These are phyloP conservation scores for Carex myosuroides DNA, from an alignment of 176 grass and related monocot genomes.

Conservation along the genomic window DNA sequence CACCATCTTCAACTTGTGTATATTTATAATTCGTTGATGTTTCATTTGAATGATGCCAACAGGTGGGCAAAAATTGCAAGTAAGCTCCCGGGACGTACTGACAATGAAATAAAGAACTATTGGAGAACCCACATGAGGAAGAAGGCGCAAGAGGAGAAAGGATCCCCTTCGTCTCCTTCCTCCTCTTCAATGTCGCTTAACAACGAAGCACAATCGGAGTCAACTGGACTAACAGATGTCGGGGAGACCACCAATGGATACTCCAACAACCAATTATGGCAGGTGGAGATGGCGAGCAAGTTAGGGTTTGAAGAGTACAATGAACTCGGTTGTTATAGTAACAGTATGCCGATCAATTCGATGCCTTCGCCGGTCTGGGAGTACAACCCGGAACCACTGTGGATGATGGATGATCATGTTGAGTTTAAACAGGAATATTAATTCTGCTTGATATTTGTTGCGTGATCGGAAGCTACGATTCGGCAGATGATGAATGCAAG, in stretches of 20 bases:
- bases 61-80: slow-evolving; percentile 59
- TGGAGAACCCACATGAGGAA: slow-evolving; percentile 59
- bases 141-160: slow-evolving; percentile 31
- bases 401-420: slow-evolving; percentile 38
- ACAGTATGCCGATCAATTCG: background rate
- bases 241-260: background rate
- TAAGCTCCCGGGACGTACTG: slow-evolving; percentile 49
- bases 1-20: background rate
- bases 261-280: slow-evolving; percentile 29
- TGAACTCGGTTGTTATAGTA: background rate
- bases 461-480: background rate
- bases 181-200: background rate
- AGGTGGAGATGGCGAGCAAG: slow-evolving; percentile 16
- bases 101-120: slow-evolving; percentile 81
- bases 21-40: background rate
- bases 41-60: background rate
- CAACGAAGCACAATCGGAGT: slow-evolving; percentile 16
- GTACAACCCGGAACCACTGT: slow-evolving; percentile 40
- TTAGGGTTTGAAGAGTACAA: slow-evolving; percentile 18
- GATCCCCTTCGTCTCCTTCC: slow-evolving; percentile 6
- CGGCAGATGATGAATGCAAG: background rate
- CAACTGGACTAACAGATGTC: background rate
- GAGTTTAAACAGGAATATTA: slow-evolving; percentile 13
- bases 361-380: slow-evolving; percentile 48
- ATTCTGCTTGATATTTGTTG: background rate